Evolutionary conservation across 169 alveolate genomes (phyloP).

Genomic region (Miamiensis avidus): DNA sequence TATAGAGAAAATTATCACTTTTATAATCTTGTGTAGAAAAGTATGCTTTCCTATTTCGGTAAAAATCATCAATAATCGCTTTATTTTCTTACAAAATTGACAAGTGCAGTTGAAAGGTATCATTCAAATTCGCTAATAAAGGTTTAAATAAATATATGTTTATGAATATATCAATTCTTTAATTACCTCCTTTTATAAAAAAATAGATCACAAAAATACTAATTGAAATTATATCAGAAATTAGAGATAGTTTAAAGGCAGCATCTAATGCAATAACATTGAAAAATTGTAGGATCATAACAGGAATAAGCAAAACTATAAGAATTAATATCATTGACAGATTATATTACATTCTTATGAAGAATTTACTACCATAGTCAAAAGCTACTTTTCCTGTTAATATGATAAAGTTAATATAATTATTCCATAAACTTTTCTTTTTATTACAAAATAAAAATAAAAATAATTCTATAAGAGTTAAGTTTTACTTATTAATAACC

Average conservation of each 20-base stretch:
- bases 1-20: background rate
- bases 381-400: background rate
- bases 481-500: background rate
- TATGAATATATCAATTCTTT: background rate
- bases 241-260: background rate
- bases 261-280: background rate
- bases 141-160: no score
- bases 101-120: background rate
- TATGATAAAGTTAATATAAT: no score
- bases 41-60: background rate
- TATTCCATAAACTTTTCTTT: no score
- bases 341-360: background rate
- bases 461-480: background rate
- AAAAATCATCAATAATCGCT: background rate
- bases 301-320: background rate
- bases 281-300: background rate
- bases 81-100: background rate
- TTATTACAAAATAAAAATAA: background rate
- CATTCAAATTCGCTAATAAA: background rate
- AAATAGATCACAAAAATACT: no score
- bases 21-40: no score
- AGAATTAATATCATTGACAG: no score
- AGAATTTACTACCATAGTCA: background rate
- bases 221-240: background rate
- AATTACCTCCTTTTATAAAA: background rate